phyloP scores from a whole-genome alignment of 1,284 basidiomycete genomes.

The Filobasidium uniguttulatum region DNA sequence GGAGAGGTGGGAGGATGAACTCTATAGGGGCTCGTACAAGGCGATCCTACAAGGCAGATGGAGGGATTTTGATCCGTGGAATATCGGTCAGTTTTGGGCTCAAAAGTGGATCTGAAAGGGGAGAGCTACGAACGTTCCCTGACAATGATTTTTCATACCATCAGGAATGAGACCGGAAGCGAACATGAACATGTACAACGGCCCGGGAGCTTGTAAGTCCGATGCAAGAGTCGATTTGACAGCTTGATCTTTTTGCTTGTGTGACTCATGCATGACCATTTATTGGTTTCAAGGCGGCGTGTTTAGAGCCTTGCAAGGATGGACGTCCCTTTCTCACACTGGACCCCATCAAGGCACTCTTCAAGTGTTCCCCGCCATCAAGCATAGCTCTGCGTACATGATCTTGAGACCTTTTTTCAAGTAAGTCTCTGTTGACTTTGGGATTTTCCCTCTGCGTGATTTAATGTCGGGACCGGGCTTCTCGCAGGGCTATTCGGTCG shows the following conservation, averaged over 20 bases:
- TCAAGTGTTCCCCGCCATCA: conserved; percentile 58
- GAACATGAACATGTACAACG: conserved; percentile 32
- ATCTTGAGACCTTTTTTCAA: conserved; percentile 64
- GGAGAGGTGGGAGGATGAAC: conserved; percentile 63
- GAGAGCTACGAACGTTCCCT: not conserved
- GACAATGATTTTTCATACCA: not conserved
- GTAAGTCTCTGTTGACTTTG: conserved; percentile 4
- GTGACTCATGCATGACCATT: not conserved
- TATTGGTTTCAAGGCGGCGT: conserved; percentile 50
- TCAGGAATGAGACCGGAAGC: conserved; percentile 16
- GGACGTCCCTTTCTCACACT: conserved; percentile 49
- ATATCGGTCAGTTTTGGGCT: conserved; percentile 19
- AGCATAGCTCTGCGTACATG: conserved; percentile 59
- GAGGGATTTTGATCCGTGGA: conserved; percentile 38
- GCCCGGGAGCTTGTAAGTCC: conserved; percentile 8
- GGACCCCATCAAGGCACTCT: conserved; percentile 59
- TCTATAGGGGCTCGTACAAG: conserved; percentile 47
- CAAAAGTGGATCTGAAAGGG: not conserved
- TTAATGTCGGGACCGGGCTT: not conserved
- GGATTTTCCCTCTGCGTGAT: not conserved
- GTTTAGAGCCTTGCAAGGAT: conserved; percentile 61
- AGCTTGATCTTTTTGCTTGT: not conserved
- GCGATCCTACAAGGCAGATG: conserved; percentile 49
- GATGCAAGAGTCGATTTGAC: not conserved
- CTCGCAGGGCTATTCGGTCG: conserved; percentile 2